Percentiles rank a stretch among this genome's conserved stretches.
phyloP scores from a whole-genome alignment of 257 asterid genomes.

The Plectranthus barbatus region DNA sequence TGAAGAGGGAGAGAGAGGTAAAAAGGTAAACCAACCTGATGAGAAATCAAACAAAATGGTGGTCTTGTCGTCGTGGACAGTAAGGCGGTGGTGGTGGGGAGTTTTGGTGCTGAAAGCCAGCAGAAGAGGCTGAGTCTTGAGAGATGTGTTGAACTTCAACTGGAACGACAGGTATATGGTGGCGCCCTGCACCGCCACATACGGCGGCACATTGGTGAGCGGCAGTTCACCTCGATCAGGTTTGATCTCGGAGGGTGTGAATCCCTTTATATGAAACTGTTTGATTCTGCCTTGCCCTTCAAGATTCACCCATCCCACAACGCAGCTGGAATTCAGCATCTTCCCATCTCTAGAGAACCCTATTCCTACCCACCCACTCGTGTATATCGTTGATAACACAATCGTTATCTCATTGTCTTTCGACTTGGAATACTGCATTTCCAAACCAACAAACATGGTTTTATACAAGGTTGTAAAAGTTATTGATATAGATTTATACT shows the following conservation, averaged over 20 bases:
- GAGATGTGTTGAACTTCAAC: slow-evolving; percentile 46
- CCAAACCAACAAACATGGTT: background rate
- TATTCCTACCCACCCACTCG: slow-evolving; percentile 92
- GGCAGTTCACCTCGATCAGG: slow-evolving; percentile 71
- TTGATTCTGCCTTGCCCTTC: slow-evolving; percentile 70
- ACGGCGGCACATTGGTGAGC: slow-evolving; percentile 66
- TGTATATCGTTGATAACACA: slow-evolving; percentile 66
- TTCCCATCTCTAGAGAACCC: slow-evolving; percentile 74
- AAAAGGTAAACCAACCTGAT: slow-evolving; percentile 54
- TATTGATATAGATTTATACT: too few relatives aligned
- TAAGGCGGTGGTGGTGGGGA: slow-evolving; percentile 76
- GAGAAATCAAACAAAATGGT: slow-evolving; percentile 59
- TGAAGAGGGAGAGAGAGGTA: too few relatives aligned
- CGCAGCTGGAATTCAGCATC: slow-evolving; percentile 88
- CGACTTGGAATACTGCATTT: slow-evolving; percentile 62
- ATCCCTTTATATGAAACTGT: slow-evolving; percentile 61
- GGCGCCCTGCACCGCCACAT: slow-evolving; percentile 49
- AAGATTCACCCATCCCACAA: slow-evolving; percentile 71
- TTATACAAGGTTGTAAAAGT: too few relatives aligned
- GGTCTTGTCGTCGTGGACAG: slow-evolving; percentile 71
- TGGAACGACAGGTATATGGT: slow-evolving; percentile 77
- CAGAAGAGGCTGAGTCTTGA: slow-evolving; percentile 57
- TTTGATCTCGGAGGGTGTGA: slow-evolving; percentile 52
- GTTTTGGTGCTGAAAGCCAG: slow-evolving; percentile 61
- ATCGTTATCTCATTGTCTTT: slow-evolving; percentile 56